Conservation (phyloP, 75 land plant species). For the Ceratopteris richardii region DNA sequence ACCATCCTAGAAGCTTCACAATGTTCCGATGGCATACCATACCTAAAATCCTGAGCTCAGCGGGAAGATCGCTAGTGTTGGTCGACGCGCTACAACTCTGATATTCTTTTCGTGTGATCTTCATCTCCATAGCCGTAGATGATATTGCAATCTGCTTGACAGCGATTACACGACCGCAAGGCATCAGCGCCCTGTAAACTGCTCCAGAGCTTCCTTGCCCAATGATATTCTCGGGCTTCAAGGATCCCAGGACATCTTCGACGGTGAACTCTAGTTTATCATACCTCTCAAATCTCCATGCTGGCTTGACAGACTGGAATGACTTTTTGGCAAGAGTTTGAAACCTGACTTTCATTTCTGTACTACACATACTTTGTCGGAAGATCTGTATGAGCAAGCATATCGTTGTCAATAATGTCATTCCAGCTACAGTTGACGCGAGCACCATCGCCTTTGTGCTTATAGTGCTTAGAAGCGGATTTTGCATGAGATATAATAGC, state of each 20-base stretch:
- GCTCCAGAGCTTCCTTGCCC: conserved; percentile 62
- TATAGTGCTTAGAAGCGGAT: no score
- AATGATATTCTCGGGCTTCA: conserved; percentile 58
- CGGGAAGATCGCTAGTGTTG: conserved; percentile 44
- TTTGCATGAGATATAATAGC: no score
- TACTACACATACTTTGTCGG: conserved; percentile 2
- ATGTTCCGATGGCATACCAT: conserved; percentile 48
- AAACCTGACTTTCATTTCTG: conserved; percentile 1
- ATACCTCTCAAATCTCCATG: conserved; percentile 60
- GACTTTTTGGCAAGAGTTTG: not conserved
- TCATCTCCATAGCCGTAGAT: no score
- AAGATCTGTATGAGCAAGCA: no score
- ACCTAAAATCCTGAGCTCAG: conserved; percentile 53
- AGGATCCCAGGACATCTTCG: conserved; percentile 43
- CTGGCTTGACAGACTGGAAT: not conserved
- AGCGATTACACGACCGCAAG: conserved; percentile 36
- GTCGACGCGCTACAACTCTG: conserved; percentile 26
- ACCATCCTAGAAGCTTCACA: conserved; percentile 49
- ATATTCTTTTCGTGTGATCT: not conserved
- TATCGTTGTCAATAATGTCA: no score
- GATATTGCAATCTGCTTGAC: conserved; percentile 46
- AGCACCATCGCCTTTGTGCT: no score
- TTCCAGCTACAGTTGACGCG: no score
- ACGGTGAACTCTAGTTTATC: conserved; percentile 58
- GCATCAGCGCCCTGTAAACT: conserved; percentile 47